Conservation (phyloP, 345 rosid species). For the Brassica cretica region DNA sequence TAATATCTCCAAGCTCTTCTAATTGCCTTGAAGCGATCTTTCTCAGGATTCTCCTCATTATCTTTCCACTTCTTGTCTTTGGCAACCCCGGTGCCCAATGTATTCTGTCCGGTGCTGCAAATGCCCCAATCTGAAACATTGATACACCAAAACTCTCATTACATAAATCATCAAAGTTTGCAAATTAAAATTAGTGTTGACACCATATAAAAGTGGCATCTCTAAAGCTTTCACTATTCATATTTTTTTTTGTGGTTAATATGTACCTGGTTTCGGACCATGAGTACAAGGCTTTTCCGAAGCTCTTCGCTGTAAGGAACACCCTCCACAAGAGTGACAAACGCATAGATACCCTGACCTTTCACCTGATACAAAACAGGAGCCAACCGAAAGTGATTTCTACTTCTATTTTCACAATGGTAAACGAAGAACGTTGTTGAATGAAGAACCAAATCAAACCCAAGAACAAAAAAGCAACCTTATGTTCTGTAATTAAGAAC, state of each 20-base stretch:
- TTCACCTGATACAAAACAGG: slow-evolving; percentile 56
- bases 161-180: slow-evolving; percentile 2
- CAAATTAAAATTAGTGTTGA: not conserved
- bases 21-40: slow-evolving; percentile 87
- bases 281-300: slow-evolving; percentile 63
- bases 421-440: not conserved
- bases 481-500: not conserved
- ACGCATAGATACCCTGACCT: slow-evolving; percentile 97
- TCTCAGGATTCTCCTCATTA: slow-evolving; percentile 92
- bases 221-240: not conserved
- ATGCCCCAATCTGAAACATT: slow-evolving; percentile 74
- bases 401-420: not conserved
- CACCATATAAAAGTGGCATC: not conserved
- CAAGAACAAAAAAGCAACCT: not conserved
- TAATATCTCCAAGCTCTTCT: slow-evolving; percentile 88
- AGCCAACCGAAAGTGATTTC: slow-evolving; percentile 1
- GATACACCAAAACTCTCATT: not conserved
- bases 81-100: slow-evolving; percentile 98
- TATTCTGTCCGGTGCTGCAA: slow-evolving; percentile 91
- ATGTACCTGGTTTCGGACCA: slow-evolving; percentile 79
- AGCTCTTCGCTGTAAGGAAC: slow-evolving; percentile 87
- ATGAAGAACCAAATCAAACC: slow-evolving; percentile 9
- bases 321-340: slow-evolving; percentile 90
- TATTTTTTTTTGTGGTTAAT: not conserved
- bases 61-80: slow-evolving; percentile 97